Evolutionary conservation across 2,329 filamentous ascomycete genomes (phyloP).

Genomic region (Phyllosticta citriasiana): DNA sequence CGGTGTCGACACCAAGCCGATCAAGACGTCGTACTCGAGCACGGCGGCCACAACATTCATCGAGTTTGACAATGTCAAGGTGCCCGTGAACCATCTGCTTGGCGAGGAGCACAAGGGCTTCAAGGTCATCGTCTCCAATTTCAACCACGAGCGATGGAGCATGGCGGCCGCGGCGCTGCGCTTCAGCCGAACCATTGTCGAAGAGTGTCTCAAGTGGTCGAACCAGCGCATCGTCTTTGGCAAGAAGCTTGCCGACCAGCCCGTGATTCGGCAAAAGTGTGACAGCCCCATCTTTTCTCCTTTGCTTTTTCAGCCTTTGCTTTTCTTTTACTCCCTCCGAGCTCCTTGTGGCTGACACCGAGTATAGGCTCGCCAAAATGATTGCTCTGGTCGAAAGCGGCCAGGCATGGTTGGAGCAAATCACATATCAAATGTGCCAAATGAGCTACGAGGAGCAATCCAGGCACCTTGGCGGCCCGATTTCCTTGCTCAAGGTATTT

Average conservation of each 20-base stretch:
- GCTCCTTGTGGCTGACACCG: neutral
- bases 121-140: slow-evolving; percentile 74
- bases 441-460: slow-evolving; percentile 73
- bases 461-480: slow-evolving; percentile 66
- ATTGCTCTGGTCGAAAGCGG: slow-evolving; percentile 72
- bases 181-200: slow-evolving; percentile 57
- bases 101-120: slow-evolving; percentile 82
- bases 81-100: slow-evolving; percentile 66
- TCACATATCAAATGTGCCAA: slow-evolving; percentile 81
- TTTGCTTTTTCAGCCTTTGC: too few species aligned
- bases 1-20: slow-evolving; percentile 64
- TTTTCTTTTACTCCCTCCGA: too few species aligned
- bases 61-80: slow-evolving; percentile 79
- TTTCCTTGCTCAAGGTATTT: slow-evolving; percentile 73
- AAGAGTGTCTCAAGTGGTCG: slow-evolving; percentile 80
- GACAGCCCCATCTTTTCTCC: neutral
- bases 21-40: slow-evolving; percentile 74
- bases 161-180: slow-evolving; percentile 60
- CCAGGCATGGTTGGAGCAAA: slow-evolving; percentile 74
- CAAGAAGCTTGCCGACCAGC: slow-evolving; percentile 73
- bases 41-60: slow-evolving; percentile 70
- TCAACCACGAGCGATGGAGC: slow-evolving; percentile 77
- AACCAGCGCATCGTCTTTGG: slow-evolving; percentile 79
- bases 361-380: slow-evolving; percentile 64
- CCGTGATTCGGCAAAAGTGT: slow-evolving; percentile 70